phyloP scores from a whole-genome alignment of 2,329 filamentous ascomycete species.

The Pseudocercospora eumusae region DNA sequence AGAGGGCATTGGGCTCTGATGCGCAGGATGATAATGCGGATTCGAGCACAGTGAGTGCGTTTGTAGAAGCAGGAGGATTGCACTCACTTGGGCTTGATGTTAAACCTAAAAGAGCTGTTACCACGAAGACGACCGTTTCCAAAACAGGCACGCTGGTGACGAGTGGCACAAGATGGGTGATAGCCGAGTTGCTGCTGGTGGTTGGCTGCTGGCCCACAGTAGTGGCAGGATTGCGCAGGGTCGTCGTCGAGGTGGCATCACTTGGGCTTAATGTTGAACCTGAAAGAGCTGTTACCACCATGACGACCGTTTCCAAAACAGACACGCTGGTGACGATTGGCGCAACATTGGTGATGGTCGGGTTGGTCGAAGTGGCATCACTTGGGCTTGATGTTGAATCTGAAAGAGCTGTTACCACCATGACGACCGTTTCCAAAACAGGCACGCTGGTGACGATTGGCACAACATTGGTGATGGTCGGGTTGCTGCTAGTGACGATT shows the following conservation, averaged over 20 bases:
- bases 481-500: slow-evolving; percentile 15
- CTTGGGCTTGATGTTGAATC: slow-evolving; percentile 9
- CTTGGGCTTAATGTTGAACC: slow-evolving; percentile 9
- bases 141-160: slow-evolving; percentile 6
- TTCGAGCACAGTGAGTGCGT: slow-evolving; percentile 28
- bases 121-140: slow-evolving; percentile 21
- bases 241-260: not conserved
- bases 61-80: slow-evolving; percentile 13
- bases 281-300: slow-evolving; percentile 24
- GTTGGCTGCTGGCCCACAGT: slow-evolving; percentile 6
- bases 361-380: too few species aligned
- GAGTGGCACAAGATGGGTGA: not conserved
- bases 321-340: slow-evolving; percentile 20
- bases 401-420: slow-evolving; percentile 24
- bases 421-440: slow-evolving; percentile 16
- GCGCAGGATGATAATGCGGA: slow-evolving; percentile 22
- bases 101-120: slow-evolving; percentile 20
- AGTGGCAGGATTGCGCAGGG: slow-evolving; percentile 8
- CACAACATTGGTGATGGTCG: slow-evolving; percentile 16
- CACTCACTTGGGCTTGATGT: slow-evolving; percentile 26
- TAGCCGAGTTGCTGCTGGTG: slow-evolving; percentile 12
- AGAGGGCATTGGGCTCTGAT: slow-evolving; percentile 25
- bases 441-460: slow-evolving; percentile 20
- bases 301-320: slow-evolving; percentile 16
- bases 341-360: slow-evolving; percentile 15